Conservation (phyloP, 2,329 filamentous ascomycete genomes). For the Talaromyces sp. region DNA sequence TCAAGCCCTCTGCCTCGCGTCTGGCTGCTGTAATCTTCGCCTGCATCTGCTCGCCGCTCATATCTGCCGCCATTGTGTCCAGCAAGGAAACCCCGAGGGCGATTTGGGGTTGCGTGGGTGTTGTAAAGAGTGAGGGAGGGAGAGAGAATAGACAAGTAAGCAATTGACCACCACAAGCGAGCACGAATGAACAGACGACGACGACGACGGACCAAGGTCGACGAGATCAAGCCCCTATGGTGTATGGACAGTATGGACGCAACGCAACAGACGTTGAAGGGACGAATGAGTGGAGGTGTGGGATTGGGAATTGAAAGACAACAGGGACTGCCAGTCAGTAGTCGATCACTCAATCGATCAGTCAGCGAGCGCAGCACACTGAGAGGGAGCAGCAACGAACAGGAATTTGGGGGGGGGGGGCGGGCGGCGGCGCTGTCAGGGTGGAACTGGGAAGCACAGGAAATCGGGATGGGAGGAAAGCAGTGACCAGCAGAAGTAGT, state of each 20-base stretch:
- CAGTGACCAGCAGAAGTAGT: conserved; percentile 2
- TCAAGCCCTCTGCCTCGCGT: conserved; percentile 94
- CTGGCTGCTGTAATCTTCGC: conserved; percentile 86
- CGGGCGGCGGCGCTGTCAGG: conserved; percentile 2
- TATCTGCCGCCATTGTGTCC: conserved; percentile 43
- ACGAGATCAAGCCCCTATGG: conserved; percentile 1
- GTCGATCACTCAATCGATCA: not conserved
- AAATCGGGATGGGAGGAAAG: conserved; percentile 8
- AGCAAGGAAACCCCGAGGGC: conserved; percentile 29
- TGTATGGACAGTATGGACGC: not conserved
- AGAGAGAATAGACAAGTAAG: conserved; percentile 15
- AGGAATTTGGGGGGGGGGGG: conserved; percentile 10
- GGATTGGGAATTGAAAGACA: not conserved
- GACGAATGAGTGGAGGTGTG: conserved; percentile 12
- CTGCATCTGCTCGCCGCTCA: conserved; percentile 67
- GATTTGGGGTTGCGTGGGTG: conserved; percentile 20
- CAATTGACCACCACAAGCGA: conserved; percentile 5
- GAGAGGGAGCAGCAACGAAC: not conserved
- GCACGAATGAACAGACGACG: conserved; percentile 4
- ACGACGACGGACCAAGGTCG: not conserved
- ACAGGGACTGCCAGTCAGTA: not conserved
- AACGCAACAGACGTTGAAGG: not conserved
- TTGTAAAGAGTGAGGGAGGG: conserved; percentile 17
- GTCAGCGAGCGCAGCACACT: not conserved
- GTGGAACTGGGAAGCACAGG: not conserved